phyloP scores from a whole-genome alignment of 108 stramenopile species.

The Parmales sp. region DNA sequence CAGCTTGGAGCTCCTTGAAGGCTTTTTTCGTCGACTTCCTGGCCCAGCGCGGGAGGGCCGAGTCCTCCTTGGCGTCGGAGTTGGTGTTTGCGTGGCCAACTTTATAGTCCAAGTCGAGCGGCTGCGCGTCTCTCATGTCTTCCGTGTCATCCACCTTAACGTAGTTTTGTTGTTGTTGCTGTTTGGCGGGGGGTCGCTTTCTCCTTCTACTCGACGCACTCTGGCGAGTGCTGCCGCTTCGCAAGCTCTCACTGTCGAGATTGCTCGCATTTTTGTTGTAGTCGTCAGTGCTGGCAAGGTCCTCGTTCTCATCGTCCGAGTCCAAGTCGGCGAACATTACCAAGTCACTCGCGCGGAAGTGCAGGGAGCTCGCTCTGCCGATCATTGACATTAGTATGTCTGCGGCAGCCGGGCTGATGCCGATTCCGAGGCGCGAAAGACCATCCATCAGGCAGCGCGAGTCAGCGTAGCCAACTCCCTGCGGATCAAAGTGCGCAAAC shows the following conservation, averaged over 20 bases:
- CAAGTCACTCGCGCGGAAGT: not conserved
- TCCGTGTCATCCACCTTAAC: not conserved
- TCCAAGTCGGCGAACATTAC: constrained; percentile 4
- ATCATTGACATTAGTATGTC: not conserved
- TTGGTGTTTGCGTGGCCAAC: not conserved
- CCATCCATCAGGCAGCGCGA: not conserved
- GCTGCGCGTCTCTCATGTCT: not conserved
- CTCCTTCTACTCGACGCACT: not conserved
- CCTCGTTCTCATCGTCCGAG: not conserved
- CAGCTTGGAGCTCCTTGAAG: not conserved
- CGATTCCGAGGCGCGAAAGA: not conserved
- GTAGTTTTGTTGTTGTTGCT: not conserved
- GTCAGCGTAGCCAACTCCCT: constrained; percentile 10
- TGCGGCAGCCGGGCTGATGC: not conserved
- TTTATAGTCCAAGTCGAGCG: not conserved
- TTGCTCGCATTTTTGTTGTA: not conserved
- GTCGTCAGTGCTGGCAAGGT: not conserved
- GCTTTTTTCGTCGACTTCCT: constrained; percentile 5
- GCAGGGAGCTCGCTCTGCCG: not conserved
- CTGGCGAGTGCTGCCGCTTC: too few relatives aligned
- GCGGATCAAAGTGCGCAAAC: constrained; percentile 17
- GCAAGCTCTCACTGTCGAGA: not conserved
- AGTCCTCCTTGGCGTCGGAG: not conserved
- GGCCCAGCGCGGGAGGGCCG: not conserved
- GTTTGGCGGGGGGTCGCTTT: not conserved